Conservation (phyloP, 208 protist species). For the Trypanosoma lewisi region DNA sequence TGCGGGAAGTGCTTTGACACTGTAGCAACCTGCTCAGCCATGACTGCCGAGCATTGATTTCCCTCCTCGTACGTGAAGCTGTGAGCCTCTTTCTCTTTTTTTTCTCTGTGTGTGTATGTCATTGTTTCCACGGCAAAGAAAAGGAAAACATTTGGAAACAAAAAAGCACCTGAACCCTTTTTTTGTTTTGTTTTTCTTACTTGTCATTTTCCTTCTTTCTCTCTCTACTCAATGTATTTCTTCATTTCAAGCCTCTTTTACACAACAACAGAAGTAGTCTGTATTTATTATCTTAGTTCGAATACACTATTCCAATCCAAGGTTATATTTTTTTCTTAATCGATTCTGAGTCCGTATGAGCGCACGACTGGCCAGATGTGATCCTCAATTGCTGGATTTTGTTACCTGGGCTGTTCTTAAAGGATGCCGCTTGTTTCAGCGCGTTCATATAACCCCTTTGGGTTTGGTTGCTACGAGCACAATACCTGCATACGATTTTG, state of each 20-base stretch:
- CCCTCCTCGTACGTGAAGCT: not conserved
- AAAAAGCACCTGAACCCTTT: not conserved
- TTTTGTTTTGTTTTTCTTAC: slow-evolving; percentile 1
- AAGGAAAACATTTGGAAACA: not conserved
- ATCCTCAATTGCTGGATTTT: slow-evolving; percentile 85
- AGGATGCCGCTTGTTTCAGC: slow-evolving; percentile 83
- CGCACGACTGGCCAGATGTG: slow-evolving; percentile 65
- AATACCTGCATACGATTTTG: slow-evolving; percentile 89
- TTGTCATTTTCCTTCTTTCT: slow-evolving; percentile 8
- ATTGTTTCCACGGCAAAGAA: not conserved
- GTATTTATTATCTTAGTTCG: too few species aligned
- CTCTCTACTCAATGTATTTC: not conserved
- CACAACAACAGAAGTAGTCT: too few species aligned
- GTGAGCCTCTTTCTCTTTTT: slow-evolving; percentile 5
- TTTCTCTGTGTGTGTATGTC: not conserved
- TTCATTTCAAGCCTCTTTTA: too few species aligned
- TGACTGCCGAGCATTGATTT: not conserved
- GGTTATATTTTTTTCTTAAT: too few species aligned
- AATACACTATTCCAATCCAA: too few species aligned
- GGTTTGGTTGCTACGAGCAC: slow-evolving; percentile 73
- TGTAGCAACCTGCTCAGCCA: not conserved
- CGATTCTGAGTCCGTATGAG: slow-evolving; percentile 26
- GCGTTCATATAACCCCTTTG: slow-evolving; percentile 74
- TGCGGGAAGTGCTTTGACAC: not conserved
- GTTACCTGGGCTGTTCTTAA: slow-evolving; percentile 87